Conservation (phyloP, 345 rosid genomes). For the Rhizophora apiculata region DNA sequence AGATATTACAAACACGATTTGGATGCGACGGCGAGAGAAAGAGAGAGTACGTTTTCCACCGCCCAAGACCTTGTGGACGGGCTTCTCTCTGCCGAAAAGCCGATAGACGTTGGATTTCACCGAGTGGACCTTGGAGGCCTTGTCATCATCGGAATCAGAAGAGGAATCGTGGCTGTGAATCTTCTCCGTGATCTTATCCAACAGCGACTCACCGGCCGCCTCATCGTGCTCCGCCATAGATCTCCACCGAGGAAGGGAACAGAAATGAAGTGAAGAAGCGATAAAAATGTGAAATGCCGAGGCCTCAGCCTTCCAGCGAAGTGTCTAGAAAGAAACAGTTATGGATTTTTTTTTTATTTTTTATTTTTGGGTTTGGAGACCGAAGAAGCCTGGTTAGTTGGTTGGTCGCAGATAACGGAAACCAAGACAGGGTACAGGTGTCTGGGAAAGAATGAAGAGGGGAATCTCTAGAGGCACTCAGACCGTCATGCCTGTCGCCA, state of each 20-base stretch:
- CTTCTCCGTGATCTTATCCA: slow-evolving; percentile 56
- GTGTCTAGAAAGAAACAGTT: no score
- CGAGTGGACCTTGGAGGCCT: slow-evolving; percentile 29
- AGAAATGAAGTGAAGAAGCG: background rate
- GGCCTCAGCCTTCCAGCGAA: no score
- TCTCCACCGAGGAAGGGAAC: slow-evolving; percentile 12
- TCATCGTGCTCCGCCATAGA: slow-evolving; percentile 44
- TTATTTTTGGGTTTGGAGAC: no score
- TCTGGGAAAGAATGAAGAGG: background rate
- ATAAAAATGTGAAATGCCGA: background rate
- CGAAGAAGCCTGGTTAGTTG: no score
- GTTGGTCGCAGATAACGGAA: no score
- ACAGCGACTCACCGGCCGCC: slow-evolving; percentile 34
- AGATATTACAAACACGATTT: no score
- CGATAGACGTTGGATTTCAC: slow-evolving; percentile 37
- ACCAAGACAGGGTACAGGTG: background rate
- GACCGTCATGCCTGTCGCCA: background rate
- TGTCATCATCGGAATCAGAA: slow-evolving; percentile 59
- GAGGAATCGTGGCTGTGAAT: slow-evolving; percentile 46
- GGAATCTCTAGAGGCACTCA: background rate
- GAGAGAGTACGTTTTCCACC: slow-evolving; percentile 34
- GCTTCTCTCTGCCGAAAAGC: slow-evolving; percentile 35
- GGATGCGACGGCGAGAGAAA: background rate
- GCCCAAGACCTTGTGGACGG: slow-evolving; percentile 38
- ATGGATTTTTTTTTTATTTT: no score